These are phyloP conservation scores for Trichoderma sp. DNA, from an alignment of 2,329 filamentous ascomycete species.

Conservation along the genomic window DNA sequence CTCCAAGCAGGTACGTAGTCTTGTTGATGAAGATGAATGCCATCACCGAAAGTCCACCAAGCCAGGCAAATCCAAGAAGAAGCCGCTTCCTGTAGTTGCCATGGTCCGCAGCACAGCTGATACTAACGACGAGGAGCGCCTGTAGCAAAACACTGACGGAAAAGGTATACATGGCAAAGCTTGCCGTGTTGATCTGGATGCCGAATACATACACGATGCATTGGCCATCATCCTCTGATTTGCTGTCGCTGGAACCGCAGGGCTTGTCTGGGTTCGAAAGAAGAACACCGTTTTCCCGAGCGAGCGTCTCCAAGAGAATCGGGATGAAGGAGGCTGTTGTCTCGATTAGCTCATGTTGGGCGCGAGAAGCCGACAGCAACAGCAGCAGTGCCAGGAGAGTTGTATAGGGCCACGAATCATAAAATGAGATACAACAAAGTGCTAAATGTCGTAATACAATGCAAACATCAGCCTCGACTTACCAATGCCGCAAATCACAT, in stretches of 20 bases:
- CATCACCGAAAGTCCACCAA: conserved; percentile 83
- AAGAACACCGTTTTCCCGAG: conserved; percentile 87
- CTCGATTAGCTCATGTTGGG: neutral
- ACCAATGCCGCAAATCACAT: conserved; percentile 82
- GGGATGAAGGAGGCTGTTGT: conserved; percentile 84
- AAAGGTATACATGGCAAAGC: conserved; percentile 98
- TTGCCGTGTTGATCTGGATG: conserved; percentile 88
- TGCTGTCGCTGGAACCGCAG: conserved; percentile 67
- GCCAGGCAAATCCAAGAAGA: conserved; percentile 79
- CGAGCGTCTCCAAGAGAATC: conserved; percentile 90
- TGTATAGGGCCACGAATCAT: neutral
- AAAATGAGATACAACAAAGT: neutral
- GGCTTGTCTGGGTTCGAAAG: conserved; percentile 74
- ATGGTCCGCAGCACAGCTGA: conserved; percentile 94
- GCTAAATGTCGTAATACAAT: conserved; percentile 22
- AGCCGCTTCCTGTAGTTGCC: conserved; percentile 89
- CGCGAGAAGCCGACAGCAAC: neutral
- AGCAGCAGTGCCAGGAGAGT: neutral
- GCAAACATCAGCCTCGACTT: conserved; percentile 36
- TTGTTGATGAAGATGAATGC: conserved; percentile 78
- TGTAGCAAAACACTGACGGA: conserved; percentile 88
- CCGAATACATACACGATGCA: conserved; percentile 84
- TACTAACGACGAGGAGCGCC: conserved; percentile 88
- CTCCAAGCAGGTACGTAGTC: conserved; percentile 76
- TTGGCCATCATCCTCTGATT: conserved; percentile 58